Percentiles rank a stretch among this genome's conserved stretches.
Conservation (phyloP, 1,139 yeast species). For the Kurtzmaniella natalensis region DNA sequence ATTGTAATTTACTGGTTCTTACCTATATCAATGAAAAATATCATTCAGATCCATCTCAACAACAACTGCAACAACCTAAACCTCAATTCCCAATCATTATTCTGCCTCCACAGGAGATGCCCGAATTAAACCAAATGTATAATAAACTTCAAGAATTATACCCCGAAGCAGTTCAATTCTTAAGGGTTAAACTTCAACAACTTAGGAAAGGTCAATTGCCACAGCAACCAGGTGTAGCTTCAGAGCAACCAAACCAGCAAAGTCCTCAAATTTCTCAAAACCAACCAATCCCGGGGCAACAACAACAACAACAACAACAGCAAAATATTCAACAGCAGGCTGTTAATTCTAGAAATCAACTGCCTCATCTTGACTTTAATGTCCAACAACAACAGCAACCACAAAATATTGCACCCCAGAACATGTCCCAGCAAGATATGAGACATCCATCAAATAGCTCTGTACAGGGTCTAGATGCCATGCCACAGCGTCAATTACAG, state of each 20-base stretch:
- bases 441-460: not conserved
- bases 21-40: slow-evolving; percentile 51
- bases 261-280: slow-evolving; percentile 8
- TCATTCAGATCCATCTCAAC: slow-evolving; percentile 29
- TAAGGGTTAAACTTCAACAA: slow-evolving; percentile 43
- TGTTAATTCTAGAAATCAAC: not conserved
- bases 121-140: slow-evolving; percentile 47
- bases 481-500: not conserved
- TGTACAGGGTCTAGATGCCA: not conserved
- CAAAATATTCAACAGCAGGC: slow-evolving; percentile 3
- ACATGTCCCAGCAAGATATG: not conserved
- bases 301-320: slow-evolving; percentile 4
- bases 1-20: slow-evolving; percentile 50
- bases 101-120: slow-evolving; percentile 53
- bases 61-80: slow-evolving; percentile 25
- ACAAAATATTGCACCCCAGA: not conserved
- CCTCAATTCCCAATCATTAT: slow-evolving; percentile 48
- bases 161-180: slow-evolving; percentile 50
- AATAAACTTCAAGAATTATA: slow-evolving; percentile 46
- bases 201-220: slow-evolving; percentile 23
- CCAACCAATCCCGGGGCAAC: slow-evolving; percentile 1
- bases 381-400: not conserved
- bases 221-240: slow-evolving; percentile 1
- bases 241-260: slow-evolving; percentile 8
- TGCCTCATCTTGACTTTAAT: slow-evolving; percentile 1